Percentiles rank a stretch among this genome's conserved stretches.
These are phyloP conservation scores for Haematococcus lacustris DNA, from an alignment of 139 green algal species.

Conservation along the genomic window DNA sequence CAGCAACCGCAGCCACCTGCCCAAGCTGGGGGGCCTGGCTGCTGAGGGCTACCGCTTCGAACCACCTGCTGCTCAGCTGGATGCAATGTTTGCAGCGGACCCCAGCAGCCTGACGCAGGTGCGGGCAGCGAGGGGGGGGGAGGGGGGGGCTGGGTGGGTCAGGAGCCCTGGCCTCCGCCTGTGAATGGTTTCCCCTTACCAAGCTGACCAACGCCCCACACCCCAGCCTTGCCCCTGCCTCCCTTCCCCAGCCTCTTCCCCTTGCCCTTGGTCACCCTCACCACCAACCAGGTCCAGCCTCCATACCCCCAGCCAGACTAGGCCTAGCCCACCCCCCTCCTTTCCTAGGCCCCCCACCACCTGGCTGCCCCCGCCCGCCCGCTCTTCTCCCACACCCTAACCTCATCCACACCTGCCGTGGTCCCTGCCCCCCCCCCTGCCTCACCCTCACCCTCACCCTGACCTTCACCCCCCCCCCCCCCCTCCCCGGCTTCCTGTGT, in stretches of 20 bases:
- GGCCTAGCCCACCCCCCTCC: no score
- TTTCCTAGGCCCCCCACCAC: no score
- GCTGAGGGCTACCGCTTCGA: constrained; percentile 32
- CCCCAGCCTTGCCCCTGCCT: not conserved
- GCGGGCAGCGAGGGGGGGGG: not conserved
- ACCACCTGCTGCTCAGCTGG: constrained; percentile 28
- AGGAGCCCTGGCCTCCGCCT: not conserved
- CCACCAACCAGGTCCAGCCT: no score
- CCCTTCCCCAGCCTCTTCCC: not conserved
- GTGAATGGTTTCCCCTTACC: not conserved
- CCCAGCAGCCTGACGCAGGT: constrained; percentile 19
- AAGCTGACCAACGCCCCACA: not conserved
- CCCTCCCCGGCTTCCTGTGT: not conserved
- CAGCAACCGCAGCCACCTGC: constrained; percentile 6
- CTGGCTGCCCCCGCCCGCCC: no score
- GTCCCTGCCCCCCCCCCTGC: no score
- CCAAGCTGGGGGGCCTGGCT: constrained; percentile 23
- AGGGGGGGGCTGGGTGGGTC: not conserved
- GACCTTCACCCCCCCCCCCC: not conserved
- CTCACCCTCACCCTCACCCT: not conserved
- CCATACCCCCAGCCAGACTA: no score
- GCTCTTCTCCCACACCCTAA: no score
- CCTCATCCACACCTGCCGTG: no score
- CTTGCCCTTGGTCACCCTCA: not conserved
- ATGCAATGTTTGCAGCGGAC: constrained; percentile 20